Conservation (phyloP, 2,329 filamentous ascomycete species). For the Microcera coccophila region DNA sequence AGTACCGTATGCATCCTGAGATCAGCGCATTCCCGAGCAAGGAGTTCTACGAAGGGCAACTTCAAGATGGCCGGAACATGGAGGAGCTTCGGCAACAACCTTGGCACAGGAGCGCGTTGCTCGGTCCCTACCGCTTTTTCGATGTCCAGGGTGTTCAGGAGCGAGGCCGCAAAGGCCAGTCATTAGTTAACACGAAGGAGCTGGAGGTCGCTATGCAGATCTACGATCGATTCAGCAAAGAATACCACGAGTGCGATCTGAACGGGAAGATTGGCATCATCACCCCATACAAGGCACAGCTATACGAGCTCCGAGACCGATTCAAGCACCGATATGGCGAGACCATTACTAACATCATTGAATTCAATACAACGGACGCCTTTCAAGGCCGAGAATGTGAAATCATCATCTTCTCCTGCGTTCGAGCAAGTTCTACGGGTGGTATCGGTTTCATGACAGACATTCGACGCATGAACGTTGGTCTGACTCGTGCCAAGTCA, state of each 20-base stretch:
- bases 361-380: constrained; percentile 98
- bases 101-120: constrained; percentile 78
- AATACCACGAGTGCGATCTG: constrained; percentile 67
- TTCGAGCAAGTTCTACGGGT: constrained; percentile 85
- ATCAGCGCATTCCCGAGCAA: constrained; percentile 88
- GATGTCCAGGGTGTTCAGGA: constrained; percentile 88
- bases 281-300: constrained; percentile 93
- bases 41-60: constrained; percentile 85
- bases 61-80: constrained; percentile 86
- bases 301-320: constrained; percentile 71
- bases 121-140: constrained; percentile 95
- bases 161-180: constrained; percentile 77
- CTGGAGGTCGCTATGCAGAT: constrained; percentile 81
- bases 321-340: constrained; percentile 73
- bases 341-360: constrained; percentile 70
- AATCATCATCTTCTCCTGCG: constrained; percentile 98
- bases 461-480: constrained; percentile 98
- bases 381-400: constrained; percentile 97
- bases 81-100: constrained; percentile 67
- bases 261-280: constrained; percentile 90
- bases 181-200: constrained; percentile 84
- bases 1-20: constrained; percentile 98
- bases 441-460: constrained; percentile 98
- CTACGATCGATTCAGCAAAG: constrained; percentile 72
- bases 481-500: constrained; percentile 91